A percentile compares a stretch with the other conserved stretches of the same genome.
Evolutionary conservation across 495 filamentous ascomycete species (phyloP).

Genomic region (Penicillium ucsense): DNA sequence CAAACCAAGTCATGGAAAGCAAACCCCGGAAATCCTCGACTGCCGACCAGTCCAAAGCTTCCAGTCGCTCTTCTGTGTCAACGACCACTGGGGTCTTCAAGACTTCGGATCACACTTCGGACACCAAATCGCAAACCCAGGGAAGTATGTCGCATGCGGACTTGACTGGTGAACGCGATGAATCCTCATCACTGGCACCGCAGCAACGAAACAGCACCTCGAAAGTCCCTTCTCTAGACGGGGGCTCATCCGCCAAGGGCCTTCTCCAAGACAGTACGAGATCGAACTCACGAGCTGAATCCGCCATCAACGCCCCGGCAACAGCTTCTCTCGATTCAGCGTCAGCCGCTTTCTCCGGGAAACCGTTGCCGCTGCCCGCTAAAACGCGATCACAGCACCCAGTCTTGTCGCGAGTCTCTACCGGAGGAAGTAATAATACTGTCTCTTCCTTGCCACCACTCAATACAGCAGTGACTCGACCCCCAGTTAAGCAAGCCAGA

Average conservation of each 20-base stretch:
- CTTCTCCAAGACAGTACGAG: constrained; percentile 34
- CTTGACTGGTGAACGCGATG: constrained; percentile 25
- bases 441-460: constrained; percentile 23
- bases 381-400: constrained; percentile 26
- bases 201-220: constrained; percentile 28
- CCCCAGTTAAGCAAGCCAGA: constrained; percentile 8
- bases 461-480: constrained; percentile 20
- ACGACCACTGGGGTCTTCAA: constrained; percentile 14
- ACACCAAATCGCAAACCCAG: constrained; percentile 7
- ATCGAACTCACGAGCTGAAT: constrained; percentile 20
- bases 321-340: constrained; percentile 10
- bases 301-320: constrained; percentile 15
- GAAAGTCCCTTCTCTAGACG: constrained; percentile 18
- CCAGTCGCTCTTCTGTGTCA: constrained; percentile 16
- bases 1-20: constrained; percentile 14
- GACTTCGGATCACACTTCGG: constrained; percentile 17
- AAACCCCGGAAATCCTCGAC: constrained; percentile 13
- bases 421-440: constrained; percentile 21
- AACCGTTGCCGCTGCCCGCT: constrained; percentile 9
- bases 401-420: constrained; percentile 24
- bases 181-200: constrained; percentile 21
- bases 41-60: constrained; percentile 17
- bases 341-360: constrained; percentile 14
- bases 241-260: constrained; percentile 31
- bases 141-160: constrained; percentile 26